A percentile compares a stretch with the other conserved stretches of the same genome.
Conservation (phyloP, 345 rosid species). For the Eucalyptus regnans region DNA sequence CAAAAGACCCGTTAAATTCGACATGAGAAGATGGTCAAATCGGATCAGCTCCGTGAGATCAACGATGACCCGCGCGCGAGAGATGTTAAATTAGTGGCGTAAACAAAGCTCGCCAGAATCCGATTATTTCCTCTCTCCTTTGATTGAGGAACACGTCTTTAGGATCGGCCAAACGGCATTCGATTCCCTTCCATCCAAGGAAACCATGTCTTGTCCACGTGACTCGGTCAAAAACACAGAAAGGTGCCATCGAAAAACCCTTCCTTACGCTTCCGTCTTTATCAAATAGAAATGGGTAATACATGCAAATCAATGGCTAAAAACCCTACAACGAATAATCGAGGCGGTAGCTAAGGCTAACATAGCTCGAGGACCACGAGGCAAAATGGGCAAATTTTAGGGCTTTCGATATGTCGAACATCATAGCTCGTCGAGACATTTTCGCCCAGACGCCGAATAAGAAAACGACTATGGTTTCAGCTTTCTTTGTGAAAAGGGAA, state of each 20-base stretch:
- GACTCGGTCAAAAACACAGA: neutral
- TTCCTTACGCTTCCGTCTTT: neutral
- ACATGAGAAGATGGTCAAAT: neutral
- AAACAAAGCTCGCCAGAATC: neutral
- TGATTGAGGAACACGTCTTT: neutral
- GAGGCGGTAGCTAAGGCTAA: neutral
- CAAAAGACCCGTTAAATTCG: too few relatives aligned
- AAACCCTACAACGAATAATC: neutral
- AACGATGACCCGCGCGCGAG: neutral
- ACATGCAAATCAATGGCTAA: neutral
- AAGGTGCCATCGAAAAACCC: neutral
- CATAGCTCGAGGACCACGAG: neutral
- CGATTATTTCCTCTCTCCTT: neutral
- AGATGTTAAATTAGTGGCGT: neutral
- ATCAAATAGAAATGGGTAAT: neutral
- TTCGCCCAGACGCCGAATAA: neutral
- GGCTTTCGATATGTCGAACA: neutral
- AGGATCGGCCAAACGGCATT: neutral
- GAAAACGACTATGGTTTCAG: neutral
- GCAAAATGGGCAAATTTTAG: neutral
- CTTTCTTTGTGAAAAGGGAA: neutral
- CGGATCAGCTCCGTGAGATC: neutral
- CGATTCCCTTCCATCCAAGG: neutral
- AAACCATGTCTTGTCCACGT: neutral
- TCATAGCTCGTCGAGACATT: neutral